Base-by-base conservation (phyloP, 2,329 filamentous ascomycete species). In the Epichloe scottii region DNA sequence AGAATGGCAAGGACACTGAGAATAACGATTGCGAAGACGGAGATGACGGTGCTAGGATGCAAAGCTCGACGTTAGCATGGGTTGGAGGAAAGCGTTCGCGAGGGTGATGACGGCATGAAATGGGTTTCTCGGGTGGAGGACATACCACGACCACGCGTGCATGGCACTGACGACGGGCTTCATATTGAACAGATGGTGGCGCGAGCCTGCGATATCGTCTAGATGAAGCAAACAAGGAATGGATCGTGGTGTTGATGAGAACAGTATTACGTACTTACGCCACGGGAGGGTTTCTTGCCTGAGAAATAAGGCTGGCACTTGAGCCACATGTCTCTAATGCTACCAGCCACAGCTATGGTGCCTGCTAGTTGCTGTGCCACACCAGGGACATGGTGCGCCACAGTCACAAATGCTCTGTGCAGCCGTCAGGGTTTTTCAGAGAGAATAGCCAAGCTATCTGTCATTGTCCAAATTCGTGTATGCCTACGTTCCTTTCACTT, bases 81-180 rank as follows among this genome's bases (percentile, higher is more conserved):
- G 19, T 12, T 19, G 30, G 5, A 19, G 12, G 4, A 21, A 45
- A 15, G 34, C n/a, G 45, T 34, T 17, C 30, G n/a, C 33, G n/a
- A 33, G 46, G 12, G 14, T n/a, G 38, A 21, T 15, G 39, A 50
- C 17, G 6, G 3, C 30, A 30, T 14, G 12, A 6, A 5, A 15
- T 23, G 38, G 12, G 30, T 33, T 30, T 12, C 30, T 14, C 3
- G 10, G 10, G 19, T 45, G 42, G 21, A 21, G 48, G 53, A 68
- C 81, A 65, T 75, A 96, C 90, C 90, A 95, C 74, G 84, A 88
- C 89, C 90, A 96, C 64, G 90, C 91, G 73, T 95, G 90, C 73
- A 90, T 79, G 59, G 89, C 84, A 65, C 88, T 86, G 61, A 97
- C 87, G 66, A 97, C 76, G 60, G 91, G 90, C 84, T 96, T 96